phyloP scores from a whole-genome alignment of 2,329 filamentous ascomycete genomes.

The Alternaria panax region DNA sequence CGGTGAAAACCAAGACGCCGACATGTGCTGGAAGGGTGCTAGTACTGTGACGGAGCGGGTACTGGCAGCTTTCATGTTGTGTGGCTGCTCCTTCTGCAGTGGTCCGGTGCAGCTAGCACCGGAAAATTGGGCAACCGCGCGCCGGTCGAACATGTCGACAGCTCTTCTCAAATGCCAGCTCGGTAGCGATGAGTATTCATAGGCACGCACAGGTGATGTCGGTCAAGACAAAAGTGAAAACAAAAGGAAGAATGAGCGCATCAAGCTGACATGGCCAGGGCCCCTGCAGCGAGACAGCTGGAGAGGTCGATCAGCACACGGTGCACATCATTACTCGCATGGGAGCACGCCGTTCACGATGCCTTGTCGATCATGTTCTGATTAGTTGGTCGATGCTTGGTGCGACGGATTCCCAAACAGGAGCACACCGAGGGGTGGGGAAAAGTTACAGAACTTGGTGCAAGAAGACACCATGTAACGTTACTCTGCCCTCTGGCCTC shows the following conservation, averaged over 20 bases:
- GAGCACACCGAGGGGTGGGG: conserved; percentile 1
- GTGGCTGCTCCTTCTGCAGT: conserved; percentile 7
- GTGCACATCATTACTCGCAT: conserved; percentile 16
- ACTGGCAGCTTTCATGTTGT: conserved; percentile 5
- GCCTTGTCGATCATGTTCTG: conserved; percentile 16
- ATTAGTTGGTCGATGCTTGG: conserved; percentile 3
- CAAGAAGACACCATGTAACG: conserved; percentile 20
- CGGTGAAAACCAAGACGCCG: conserved; percentile 5
- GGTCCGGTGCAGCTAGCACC: conserved; percentile 7
- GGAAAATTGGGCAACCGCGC: conserved; percentile 6
- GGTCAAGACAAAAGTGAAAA: background rate
- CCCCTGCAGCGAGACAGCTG: background rate
- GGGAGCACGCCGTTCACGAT: conserved; percentile 8
- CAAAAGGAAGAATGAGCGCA: background rate
- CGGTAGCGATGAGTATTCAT: conserved; percentile 2
- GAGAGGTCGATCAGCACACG: conserved; percentile 8
- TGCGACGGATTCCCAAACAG: conserved; percentile 7
- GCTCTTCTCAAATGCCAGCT: background rate
- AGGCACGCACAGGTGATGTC: background rate
- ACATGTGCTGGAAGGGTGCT: background rate
- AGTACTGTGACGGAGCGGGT: conserved; percentile 6
- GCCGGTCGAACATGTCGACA: conserved; percentile 1
- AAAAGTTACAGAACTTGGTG: background rate
- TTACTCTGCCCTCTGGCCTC: conserved; percentile 9
- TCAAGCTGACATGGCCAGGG: background rate